Evolutionary conservation across 768 basidiomycete genomes (phyloP).

Genomic region (Psilocybe azurescens): DNA sequence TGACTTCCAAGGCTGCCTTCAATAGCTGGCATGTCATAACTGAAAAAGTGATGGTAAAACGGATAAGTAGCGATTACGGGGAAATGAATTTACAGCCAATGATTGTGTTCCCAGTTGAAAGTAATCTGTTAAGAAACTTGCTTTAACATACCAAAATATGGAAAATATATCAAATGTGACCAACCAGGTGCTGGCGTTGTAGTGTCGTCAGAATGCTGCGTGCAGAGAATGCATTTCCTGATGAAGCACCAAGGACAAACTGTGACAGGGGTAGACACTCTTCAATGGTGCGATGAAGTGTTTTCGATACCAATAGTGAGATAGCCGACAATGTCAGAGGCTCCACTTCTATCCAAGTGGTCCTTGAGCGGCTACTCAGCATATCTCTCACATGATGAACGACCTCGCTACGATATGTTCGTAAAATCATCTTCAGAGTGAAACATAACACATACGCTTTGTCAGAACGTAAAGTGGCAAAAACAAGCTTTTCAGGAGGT

Average conservation of each 20-base stretch:
- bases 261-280: slow-evolving; percentile 58
- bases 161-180: slow-evolving; percentile 23
- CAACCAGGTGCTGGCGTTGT: slow-evolving; percentile 65
- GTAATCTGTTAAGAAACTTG: slow-evolving; percentile 47
- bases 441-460: slow-evolving; percentile 41
- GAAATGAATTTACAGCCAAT: slow-evolving; percentile 61
- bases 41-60: slow-evolving; percentile 24
- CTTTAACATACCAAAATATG: neutral
- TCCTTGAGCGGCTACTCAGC: slow-evolving; percentile 60
- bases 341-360: slow-evolving; percentile 72
- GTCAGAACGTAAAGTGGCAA: slow-evolving; percentile 65
- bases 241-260: slow-evolving; percentile 60
- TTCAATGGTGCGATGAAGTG: slow-evolving; percentile 62
- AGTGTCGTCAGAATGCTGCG: slow-evolving; percentile 67
- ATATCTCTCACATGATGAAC: slow-evolving; percentile 58
- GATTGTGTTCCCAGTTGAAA: slow-evolving; percentile 68
- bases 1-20: slow-evolving; percentile 59
- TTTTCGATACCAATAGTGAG: slow-evolving; percentile 63
- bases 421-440: neutral
- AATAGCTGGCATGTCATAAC: slow-evolving; percentile 61
- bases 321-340: slow-evolving; percentile 63
- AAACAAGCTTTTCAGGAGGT: slow-evolving; percentile 52
- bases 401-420: slow-evolving; percentile 37
- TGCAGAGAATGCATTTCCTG: slow-evolving; percentile 75
- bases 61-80: no score